Conservation (phyloP, 352 stramenopile genomes). For the Pythium chondricola region DNA sequence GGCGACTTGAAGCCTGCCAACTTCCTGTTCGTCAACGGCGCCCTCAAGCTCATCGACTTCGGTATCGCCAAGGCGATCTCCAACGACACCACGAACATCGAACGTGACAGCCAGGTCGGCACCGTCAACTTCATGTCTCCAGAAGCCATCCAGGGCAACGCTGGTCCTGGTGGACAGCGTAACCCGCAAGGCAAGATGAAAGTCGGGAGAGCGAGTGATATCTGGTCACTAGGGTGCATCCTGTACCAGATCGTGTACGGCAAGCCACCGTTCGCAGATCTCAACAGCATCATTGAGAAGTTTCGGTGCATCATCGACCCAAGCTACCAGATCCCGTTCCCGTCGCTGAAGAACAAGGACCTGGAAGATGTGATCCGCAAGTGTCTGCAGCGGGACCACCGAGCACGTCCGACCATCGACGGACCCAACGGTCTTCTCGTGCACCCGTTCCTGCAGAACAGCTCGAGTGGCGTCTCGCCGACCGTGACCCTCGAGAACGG, state of each 20-base stretch:
- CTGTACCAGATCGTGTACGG: conserved; percentile 97
- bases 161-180: conserved; percentile 37
- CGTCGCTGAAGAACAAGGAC: conserved; percentile 67
- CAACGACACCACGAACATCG: conserved; percentile 97
- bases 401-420: conserved; percentile 71
- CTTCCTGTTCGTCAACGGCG: conserved; percentile 95
- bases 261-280: conserved; percentile 91
- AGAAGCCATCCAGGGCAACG: conserved; percentile 81
- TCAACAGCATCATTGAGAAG: conserved; percentile 94
- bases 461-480: not conserved
- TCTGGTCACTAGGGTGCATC: conserved; percentile 97
- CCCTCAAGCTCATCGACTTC: conserved; percentile 97
- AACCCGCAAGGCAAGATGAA: conserved; percentile 76
- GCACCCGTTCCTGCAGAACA: conserved; percentile 73
- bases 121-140: conserved; percentile 98
- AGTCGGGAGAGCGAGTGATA: conserved; percentile 89
- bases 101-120: conserved; percentile 93
- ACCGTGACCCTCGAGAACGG: conserved; percentile 28
- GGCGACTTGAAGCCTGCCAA: conserved; percentile 95
- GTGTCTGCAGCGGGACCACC: conserved; percentile 84
- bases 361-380: conserved; percentile 83
- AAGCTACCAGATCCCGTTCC: conserved; percentile 88
- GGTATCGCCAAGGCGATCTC: conserved; percentile 97
- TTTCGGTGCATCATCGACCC: conserved; percentile 94
- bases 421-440: conserved; percentile 66